Evolutionary conservation across 2,329 filamentous ascomycete genomes (phyloP), one percentile per base, ranked within the genome.

Genomic region (Neodidymelliopsis sp.): DNA sequence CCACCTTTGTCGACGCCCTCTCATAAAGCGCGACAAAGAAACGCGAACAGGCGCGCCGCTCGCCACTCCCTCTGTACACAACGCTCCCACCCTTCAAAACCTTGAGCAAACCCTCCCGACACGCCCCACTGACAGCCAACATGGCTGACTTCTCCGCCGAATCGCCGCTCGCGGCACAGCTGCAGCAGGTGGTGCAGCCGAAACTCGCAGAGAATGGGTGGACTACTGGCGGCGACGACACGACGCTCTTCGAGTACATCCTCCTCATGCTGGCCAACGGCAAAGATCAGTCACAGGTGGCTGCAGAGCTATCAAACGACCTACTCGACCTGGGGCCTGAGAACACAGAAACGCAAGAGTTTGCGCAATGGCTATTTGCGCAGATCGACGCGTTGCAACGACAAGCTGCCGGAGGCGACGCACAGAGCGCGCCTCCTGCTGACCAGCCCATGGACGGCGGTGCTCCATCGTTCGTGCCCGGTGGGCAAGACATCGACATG

Each of bases 221-320:
- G 93, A 91, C 86, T 54, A 86, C 88, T 22, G 88, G 88, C 60
- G 88, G 87, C 60, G 84, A 85, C 66, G 91, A 93, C 73, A 87
- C 87, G 18, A 90, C 91, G 27, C 84, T 99, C 51, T 88, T 91
- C 51, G 94, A 99, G 77, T 99, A 97, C 77, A 94, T 99, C 60
- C 88, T 97, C 50, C 84, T 97, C 56, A 97, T 97, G 93, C 84
- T 99, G 23, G 90, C 90, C 55, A 97, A 97, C 75, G 91, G 92
- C 65, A 97, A 96, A 75, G 91, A 89, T 4, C 88, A 96, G 71
- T 86, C 92, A 39, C 88, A 97, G 70, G 93, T 99, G 59, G 89
- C 91, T 8, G 79, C 84, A 31, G 94, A 99, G 71, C 84, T 99
- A 11, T 89, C 92, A 1, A 88, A 87, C 57, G 94, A 99, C 64